These are phyloP conservation scores for Dinochytrium kinnereticum DNA, from an alignment of 371 early-diverging fungal species.

Conservation along the genomic window DNA sequence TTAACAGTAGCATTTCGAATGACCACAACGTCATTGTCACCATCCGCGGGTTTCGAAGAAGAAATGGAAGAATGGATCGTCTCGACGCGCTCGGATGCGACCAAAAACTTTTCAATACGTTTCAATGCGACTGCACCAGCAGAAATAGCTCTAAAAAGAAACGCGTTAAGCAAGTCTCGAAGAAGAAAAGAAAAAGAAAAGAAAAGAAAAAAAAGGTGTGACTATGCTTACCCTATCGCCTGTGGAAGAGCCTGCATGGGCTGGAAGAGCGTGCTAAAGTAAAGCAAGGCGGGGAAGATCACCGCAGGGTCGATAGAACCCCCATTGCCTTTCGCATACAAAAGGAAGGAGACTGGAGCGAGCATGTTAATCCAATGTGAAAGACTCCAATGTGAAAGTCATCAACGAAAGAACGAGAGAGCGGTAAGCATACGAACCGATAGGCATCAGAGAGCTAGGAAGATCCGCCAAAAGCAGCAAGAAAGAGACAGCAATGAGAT, in stretches of 20 bases:
- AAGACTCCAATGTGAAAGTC: background rate
- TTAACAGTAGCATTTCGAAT: background rate
- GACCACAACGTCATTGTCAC: background rate
- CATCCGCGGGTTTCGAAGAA: background rate
- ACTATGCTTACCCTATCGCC: background rate
- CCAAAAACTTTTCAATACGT: background rate
- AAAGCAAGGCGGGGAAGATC: slow-evolving; percentile 42
- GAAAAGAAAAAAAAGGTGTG: background rate
- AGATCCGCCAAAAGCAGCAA: slow-evolving; percentile 17
- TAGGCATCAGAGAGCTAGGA: slow-evolving; percentile 38
- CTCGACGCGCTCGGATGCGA: background rate
- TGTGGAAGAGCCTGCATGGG: slow-evolving; percentile 18
- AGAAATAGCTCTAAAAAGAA: background rate
- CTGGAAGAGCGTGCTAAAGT: slow-evolving; percentile 31
- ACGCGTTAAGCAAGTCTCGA: background rate
- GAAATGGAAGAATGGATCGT: background rate
- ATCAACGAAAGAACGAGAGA: slow-evolving; percentile 16
- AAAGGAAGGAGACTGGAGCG: background rate
- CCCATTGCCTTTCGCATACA: background rate
- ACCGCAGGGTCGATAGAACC: slow-evolving; percentile 22
- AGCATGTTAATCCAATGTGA: background rate
- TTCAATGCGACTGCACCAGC: background rate
- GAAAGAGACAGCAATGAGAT: background rate
- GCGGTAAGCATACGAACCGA: slow-evolving; percentile 22
- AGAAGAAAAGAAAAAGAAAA: background rate